Evolutionary conservation across 208 protist genomes (phyloP).

Genomic region (Naegleria lovaniensis): DNA sequence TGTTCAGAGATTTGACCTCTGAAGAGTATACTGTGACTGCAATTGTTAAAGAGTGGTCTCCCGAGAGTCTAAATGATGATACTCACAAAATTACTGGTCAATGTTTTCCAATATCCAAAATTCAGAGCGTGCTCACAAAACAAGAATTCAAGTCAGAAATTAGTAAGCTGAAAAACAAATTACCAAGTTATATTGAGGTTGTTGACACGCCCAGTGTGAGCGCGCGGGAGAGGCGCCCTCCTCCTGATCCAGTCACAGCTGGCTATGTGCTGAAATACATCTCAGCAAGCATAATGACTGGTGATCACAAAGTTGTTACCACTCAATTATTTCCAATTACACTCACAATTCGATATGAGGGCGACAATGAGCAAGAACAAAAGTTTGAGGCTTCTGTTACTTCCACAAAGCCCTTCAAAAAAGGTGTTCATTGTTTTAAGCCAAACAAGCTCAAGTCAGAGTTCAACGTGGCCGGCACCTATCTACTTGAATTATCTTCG

Average conservation of each 20-base stretch:
- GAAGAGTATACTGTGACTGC: neutral
- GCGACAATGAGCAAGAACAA: neutral
- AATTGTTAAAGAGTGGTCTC: neutral
- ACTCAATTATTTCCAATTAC: neutral
- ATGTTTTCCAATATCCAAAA: neutral
- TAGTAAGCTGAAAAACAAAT: neutral
- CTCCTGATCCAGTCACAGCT: neutral
- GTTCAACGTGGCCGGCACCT: neutral
- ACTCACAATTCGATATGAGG: neutral
- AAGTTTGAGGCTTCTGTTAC: neutral
- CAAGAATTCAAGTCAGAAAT: constrained; percentile 1
- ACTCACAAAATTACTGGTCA: neutral
- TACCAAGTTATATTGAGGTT: constrained; percentile 9
- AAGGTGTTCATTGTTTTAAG: neutral
- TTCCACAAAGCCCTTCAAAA: neutral
- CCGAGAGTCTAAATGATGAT: neutral
- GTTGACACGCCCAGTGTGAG: neutral
- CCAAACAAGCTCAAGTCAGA: neutral
- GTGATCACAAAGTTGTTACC: constrained; percentile 20
- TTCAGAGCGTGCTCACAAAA: neutral
- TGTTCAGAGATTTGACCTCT: neutral
- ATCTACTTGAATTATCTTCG: neutral
- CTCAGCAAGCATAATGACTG: neutral
- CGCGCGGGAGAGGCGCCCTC: neutral
- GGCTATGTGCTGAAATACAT: constrained; percentile 18